Evolutionary conservation across 2,329 filamentous ascomycete genomes (phyloP).

Genomic region (Phaeosphaeria sp.): DNA sequence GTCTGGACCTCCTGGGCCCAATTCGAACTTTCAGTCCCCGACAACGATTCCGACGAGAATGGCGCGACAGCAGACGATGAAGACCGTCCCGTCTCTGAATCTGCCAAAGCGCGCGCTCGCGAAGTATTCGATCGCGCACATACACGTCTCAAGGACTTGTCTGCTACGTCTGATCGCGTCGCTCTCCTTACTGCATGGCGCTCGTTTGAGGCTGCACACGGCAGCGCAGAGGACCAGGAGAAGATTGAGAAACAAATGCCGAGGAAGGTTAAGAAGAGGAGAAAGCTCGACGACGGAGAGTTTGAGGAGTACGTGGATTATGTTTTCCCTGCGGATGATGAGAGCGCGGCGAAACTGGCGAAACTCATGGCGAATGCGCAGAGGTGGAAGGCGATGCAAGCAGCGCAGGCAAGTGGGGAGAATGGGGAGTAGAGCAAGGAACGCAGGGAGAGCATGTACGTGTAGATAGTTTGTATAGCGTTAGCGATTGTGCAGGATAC

Average conservation of each 20-base stretch:
- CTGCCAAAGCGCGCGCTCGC: conserved; percentile 82
- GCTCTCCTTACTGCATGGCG: conserved; percentile 91
- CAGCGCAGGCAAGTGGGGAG: conserved; percentile 13
- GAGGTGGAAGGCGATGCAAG: conserved; percentile 76
- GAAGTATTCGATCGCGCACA: conserved; percentile 85
- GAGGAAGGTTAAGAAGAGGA: conserved; percentile 86
- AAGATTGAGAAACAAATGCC: conserved; percentile 94
- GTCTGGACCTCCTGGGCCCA: conserved; percentile 99
- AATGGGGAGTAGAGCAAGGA: background rate
- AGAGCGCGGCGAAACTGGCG: conserved; percentile 81
- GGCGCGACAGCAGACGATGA: conserved; percentile 52
- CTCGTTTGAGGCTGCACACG: conserved; percentile 87
- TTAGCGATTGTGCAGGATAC: background rate
- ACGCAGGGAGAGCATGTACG: too few species aligned
- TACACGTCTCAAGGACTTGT: conserved; percentile 85
- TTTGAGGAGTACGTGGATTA: conserved; percentile 99
- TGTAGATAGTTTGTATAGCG: background rate
- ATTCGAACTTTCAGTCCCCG: conserved; percentile 94
- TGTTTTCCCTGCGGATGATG: conserved; percentile 94
- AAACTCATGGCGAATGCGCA: conserved; percentile 85
- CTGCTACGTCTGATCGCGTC: conserved; percentile 78
- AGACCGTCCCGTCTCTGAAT: conserved; percentile 72
- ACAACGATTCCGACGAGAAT: conserved; percentile 72
- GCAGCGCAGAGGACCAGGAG: conserved; percentile 74
- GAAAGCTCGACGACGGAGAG: conserved; percentile 87